Conservation (phyloP, 495 filamentous ascomycete species). For the Trichoderma reesei region DNA sequence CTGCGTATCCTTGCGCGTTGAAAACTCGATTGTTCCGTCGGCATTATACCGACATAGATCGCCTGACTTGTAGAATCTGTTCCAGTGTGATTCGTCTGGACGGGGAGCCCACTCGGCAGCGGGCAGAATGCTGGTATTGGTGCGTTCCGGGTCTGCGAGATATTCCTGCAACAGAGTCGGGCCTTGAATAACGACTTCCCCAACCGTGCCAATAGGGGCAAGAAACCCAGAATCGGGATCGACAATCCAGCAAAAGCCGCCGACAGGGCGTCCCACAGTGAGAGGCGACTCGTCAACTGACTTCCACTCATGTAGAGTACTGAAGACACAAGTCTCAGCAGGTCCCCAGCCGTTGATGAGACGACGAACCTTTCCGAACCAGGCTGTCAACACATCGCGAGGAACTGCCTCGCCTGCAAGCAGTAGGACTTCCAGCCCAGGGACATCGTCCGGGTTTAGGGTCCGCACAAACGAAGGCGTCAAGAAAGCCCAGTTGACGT, state of each 20-base stretch:
- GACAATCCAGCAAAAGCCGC: slow-evolving; percentile 1
- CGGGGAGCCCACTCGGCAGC: background rate
- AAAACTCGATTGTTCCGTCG: background rate
- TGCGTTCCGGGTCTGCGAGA: slow-evolving; percentile 22
- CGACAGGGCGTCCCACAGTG: background rate
- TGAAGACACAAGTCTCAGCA: background rate
- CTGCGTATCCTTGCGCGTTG: slow-evolving; percentile 38
- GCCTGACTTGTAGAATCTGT: slow-evolving; percentile 11
- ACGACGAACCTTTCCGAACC: slow-evolving; percentile 15
- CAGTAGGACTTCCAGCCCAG: slow-evolving; percentile 35
- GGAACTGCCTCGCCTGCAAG: slow-evolving; percentile 31
- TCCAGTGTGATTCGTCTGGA: background rate
- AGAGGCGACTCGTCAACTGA: slow-evolving; percentile 1
- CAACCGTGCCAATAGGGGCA: slow-evolving; percentile 32
- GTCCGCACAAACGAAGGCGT: slow-evolving; percentile 36
- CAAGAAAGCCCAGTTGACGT: slow-evolving; percentile 12
- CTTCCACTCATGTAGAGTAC: slow-evolving; percentile 1
- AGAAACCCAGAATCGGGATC: slow-evolving; percentile 28
- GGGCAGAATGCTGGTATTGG: background rate
- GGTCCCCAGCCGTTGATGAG: slow-evolving; percentile 23
- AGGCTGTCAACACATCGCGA: slow-evolving; percentile 12
- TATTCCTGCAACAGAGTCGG: slow-evolving; percentile 43
- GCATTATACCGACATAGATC: slow-evolving; percentile 14
- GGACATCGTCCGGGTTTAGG: slow-evolving; percentile 25
- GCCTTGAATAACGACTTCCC: slow-evolving; percentile 45